Evolutionary conservation across 1,284 basidiomycete species (phyloP).

Genomic region (Pyrrhoderma noxium): DNA sequence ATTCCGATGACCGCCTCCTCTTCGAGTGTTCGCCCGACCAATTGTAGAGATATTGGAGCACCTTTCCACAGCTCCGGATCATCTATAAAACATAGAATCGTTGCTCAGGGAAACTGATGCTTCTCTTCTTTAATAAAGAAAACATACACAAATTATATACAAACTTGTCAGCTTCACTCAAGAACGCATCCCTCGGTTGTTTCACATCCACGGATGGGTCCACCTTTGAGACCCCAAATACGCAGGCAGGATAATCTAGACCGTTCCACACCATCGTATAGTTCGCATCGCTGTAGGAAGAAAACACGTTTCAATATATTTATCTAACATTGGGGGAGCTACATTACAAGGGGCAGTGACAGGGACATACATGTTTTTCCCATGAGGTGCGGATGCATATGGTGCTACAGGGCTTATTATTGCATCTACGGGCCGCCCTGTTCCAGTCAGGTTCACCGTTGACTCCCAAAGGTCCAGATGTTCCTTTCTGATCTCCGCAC

Average conservation of each 20-base stretch:
- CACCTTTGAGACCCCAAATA: constrained; percentile 60
- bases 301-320: no score
- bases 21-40: constrained; percentile 63
- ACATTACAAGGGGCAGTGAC: constrained; percentile 10
- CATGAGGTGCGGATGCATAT: constrained; percentile 48
- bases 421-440: constrained; percentile 57
- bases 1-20: constrained; percentile 66
- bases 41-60: constrained; percentile 63
- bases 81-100: constrained; percentile 38
- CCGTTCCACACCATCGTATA: constrained; percentile 65
- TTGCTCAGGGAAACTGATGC: constrained; percentile 1
- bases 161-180: constrained; percentile 38
- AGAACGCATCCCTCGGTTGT: constrained; percentile 36
- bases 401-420: constrained; percentile 52
- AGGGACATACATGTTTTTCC: constrained; percentile 40
- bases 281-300: constrained; percentile 29
- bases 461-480: constrained; percentile 54
- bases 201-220: constrained; percentile 43
- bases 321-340: no score
- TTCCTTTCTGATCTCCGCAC: constrained; percentile 36
- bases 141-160: constrained; percentile 51
- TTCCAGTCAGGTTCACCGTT: constrained; percentile 41
- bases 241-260: constrained; percentile 59
- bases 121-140: constrained; percentile 12
- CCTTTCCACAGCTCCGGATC: constrained; percentile 47